Evolutionary conservation across 192 early-diverging fungal genomes (phyloP), one percentile per base, ranked within the genome.

Genomic region (Coemansia sp.): DNA sequence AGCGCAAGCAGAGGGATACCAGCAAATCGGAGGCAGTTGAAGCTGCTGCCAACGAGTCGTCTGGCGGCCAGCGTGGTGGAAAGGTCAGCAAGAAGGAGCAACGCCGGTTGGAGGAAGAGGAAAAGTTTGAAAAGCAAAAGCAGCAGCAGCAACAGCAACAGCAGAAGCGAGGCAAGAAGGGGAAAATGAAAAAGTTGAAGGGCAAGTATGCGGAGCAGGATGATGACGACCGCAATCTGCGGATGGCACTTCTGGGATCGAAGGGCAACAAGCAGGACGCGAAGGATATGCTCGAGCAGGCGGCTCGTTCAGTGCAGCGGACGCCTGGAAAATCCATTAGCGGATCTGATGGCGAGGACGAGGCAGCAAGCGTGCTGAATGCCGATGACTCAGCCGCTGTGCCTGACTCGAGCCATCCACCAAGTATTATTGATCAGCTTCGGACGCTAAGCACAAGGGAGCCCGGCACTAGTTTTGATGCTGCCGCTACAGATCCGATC

Each of bases 121-220:
- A 63, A 20, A 86, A 86, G 61, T 65, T 57, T 15, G 67, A 67
- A 73, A 35, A 76, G 62, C 57, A 63, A 62, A 60, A 60, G 26
- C 60, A 66, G 62, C 80, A 84, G 41, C 72, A 49, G 41, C 76
- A 67, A 53, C 30, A 30, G 3, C 74, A 71, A 63, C 71, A 60
- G 69, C 68, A 65, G 36, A 76, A 87, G 14, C 93, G 97, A 46
- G 97, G 97, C 24, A 93, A 96, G 68, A 90, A 89, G 61, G 88
- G 89, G 41, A 98, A 98, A 80, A 67, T 88, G 35, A 93, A 92
- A 85, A 98, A 97, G 81, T 87, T 93, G 24, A 96, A 96, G 76
- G 89, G 89, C 36, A 97, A 96, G 77, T 99, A 99, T 76, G 91
- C 85, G 5, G 96, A 98, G 73, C 75, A 83, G 77, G 95, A 96